Evolutionary conservation across 805 yeast genomes (phyloP), one percentile per base, ranked within the genome.

Genomic region (Zygosaccharomyces pseudorouxii): DNA sequence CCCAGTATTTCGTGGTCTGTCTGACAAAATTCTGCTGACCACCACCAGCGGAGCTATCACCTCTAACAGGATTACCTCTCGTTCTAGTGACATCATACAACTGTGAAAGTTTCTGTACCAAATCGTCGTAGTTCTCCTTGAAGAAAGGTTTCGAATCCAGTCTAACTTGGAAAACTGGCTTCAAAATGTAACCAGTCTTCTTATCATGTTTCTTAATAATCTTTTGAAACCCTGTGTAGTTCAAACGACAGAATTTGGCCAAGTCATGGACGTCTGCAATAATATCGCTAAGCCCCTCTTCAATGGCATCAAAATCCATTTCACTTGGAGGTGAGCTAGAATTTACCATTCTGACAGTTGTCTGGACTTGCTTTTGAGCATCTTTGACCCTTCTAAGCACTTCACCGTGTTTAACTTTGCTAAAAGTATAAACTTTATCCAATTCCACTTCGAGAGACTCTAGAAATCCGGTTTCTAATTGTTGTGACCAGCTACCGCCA

Each of bases 1-100:
- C 98, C 99, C 99, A 93, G 71, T 93, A 93, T 66, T 93, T 93
- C 6, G 99, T 93, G 18, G 99, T 93, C 71, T 93, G 99, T 70
- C 99, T 85, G 40, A 93, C 98, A 62, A 93, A 93, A 72, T 93
- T 93, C 69, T 93, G 99, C 75, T 90, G 97, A 38, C 85, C 78
- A 38, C 99, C 99, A 63, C 99, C 99, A n/a, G 99, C 97, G 4
- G 97, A 67, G 3, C 96, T 82, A 70, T 93, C 99, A 55, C 98
- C 98, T 61, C 81, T 78, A 35, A 89, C 87, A 11, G 99, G 98
- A 64, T 89, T 86, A 59, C 99, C 99, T 58, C 96, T 80, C 0
- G 98, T 93, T 67, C 98, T 81, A 25, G 93, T 97, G 53, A 92
- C 71, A 66, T 93, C 98, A 61, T 93, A 92, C 45, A 88, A 74